Base-by-base conservation (phyloP, 345 rosid species). In the Mallotus nudiflorus region DNA sequence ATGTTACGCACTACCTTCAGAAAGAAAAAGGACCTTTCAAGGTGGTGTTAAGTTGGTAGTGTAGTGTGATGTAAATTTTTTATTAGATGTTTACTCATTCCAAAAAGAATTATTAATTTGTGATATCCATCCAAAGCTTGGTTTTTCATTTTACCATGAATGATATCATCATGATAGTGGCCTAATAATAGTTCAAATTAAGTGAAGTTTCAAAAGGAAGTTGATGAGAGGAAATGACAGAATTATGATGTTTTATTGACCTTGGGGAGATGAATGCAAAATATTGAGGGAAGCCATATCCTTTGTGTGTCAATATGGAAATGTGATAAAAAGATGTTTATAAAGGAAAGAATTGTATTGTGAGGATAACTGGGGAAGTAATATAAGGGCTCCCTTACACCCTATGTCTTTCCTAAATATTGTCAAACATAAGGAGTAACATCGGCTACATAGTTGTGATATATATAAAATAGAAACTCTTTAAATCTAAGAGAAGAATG, bases 1-100 rank as follows among this genome's bases (percentile, higher is more conserved):
- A 95, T 95, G 99, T 74, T 95, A 83, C 87, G 90, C 68, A 92
- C 99, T 69, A 90, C 96, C 65, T 95, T 92, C 75, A 81, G 97
- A 70, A 95, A 89, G 85, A 95, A 95, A 88, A 95, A 92, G 75
- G 98, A 91, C 75, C 90, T 92, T 62, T 90, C 97, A 24, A 88
- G 99, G 99, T 86, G 77, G 77, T 9, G 29, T 72, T 69, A 62
- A 60, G 67, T 70, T 74, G 57, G 35, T 62, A 54, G 35, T 62
- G 49, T 54, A 14, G 39, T 59, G 59, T 35, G 33, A 9, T 42
- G 2, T 59, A 3, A 70, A 37, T 39, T 37, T 18, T 33, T 66
- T 33, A 37, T 28, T 24, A 24, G 28, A 65, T n/a, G 61, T 53
- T 45, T 14, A 22, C 31, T 33, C 20, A 9, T n/a, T 59, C 12